Conservation (phyloP, 768 basidiomycete species). For the Rhizopogon vesiculosus region DNA sequence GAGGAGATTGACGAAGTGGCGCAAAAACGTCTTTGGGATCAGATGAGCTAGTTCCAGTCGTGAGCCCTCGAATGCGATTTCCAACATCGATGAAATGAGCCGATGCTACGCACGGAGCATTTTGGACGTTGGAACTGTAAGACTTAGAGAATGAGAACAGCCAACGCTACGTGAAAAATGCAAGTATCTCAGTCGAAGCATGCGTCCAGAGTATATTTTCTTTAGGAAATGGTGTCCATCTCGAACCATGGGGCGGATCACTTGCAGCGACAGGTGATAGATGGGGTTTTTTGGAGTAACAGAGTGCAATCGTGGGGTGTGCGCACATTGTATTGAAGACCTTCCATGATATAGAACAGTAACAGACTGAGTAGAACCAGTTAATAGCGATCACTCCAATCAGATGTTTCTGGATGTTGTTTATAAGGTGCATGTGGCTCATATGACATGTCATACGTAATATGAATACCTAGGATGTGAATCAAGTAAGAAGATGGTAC, state of each 20-base stretch:
- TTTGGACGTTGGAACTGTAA: no score
- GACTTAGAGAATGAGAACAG: no score
- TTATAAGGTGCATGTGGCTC: slow-evolving; percentile 14
- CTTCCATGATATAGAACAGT: background rate
- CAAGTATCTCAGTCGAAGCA: no score
- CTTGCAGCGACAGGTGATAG: no score
- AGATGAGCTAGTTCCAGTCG: no score
- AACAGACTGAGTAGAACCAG: background rate
- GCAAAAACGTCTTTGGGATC: no score
- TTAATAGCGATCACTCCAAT: background rate
- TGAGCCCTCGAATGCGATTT: no score
- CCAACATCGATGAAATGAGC: no score
- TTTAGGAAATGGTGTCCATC: background rate
- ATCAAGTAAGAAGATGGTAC: slow-evolving; percentile 15
- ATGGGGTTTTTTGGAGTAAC: background rate
- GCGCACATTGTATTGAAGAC: background rate
- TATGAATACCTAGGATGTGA: slow-evolving; percentile 18
- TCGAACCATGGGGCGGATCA: background rate
- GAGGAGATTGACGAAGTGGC: no score
- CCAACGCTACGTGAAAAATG: no score
- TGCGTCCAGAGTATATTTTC: background rate
- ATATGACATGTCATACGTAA: slow-evolving; percentile 16
- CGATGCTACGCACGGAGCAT: no score
- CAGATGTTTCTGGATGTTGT: background rate
- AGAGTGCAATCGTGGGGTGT: background rate